Evolutionary conservation across 306 rosid genomes (phyloP), one percentile per base, ranked within the genome.

Genomic region (Datisca glomerata): DNA sequence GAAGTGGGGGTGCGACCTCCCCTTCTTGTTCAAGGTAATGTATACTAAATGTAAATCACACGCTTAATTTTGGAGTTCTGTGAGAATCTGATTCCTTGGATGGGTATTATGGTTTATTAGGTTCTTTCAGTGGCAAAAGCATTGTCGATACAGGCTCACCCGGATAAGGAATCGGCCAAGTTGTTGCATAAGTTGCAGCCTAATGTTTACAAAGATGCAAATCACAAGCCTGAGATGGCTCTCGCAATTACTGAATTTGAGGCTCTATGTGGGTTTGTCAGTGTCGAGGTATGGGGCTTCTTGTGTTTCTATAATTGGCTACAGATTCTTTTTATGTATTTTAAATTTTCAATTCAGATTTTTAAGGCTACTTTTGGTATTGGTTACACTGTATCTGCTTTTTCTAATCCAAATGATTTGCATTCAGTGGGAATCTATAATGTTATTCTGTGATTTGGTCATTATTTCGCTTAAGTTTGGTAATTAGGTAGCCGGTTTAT

Each of bases 201-300:
- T 19, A 55, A 62, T 60, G 5, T 70, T 36, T 89, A 89, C 46
- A 89, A 80, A 61, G 97, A 89, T 63, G 91, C 61, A 8, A 89
- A 83, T 65, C 97, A 89, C 65, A 89, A 84, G 73, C 98, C 98
- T 1, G 98, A 89, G 72, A 89, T 89, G 98, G 81, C 98, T 24
- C 50, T 83, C 11, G 98, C 98, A 17, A 51, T 80, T 18, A 89
- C 93, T 2, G 34, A 72, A 39, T 89, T 89, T 51, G 72, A 83
- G 69, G 98, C 98, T 47, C 81, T 89, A 11, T 89, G 95, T 61
- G 95, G 98, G 13, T 89, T 89, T 34, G 47, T 80, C 68, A 74
- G 59, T 64, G 58, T 72, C 36, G 59, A 77, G 91, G 98, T 87
- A 25, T 27, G 58, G 33, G 39, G n/a, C n/a, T n/a, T n/a, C n/a